Evolutionary conservation across 768 basidiomycete species (phyloP), one percentile per base, ranked within the genome.

Genomic region (Pleurotus eryngii): DNA sequence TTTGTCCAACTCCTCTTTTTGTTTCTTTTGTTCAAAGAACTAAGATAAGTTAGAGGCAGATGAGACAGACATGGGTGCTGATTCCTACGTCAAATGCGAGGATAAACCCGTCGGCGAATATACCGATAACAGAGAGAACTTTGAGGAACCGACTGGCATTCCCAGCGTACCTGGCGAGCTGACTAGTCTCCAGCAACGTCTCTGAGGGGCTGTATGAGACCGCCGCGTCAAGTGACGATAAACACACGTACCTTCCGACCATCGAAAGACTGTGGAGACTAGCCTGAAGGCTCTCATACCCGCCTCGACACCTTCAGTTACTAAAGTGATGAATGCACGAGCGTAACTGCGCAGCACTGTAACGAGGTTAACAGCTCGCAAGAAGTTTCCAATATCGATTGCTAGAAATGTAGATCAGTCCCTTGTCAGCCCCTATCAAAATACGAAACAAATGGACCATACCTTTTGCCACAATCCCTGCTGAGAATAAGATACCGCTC

Each of bases 11-110:
- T 53, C 51, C 6, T 53, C 51, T 5, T 26, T 53, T 20, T 53
- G 51, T 37, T 53, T 53, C 38, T 40, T 53, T 40, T 53, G 51
- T 22, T 53, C 51, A 20, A 53, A 53, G 38, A 53, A 53, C 51
- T 53, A 15, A 2, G 37, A 38, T 50, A 24, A 50, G 49, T 50
- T 11, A 24, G 26, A 14, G 49, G 22, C 2, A 5, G 14, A 20
- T 15, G 14, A 26, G 27, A 27, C 6, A 18, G 1, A 14, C 15
- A 53, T 9, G 1, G 49, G 12, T 12, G 24, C 14, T n/a, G 22
- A 40, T 5, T 6, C 35, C 14, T 22, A 53, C 51, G 18, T 53
- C 51, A 14, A 53, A 53, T n/a, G 51, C 51, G 12, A 53, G 39
- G 38, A 53, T 53, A n/a, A 53, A 53, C 5, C 51, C 51, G 27